These are phyloP conservation scores for Exophiala sp. DNA, from an alignment of 2,329 filamentous ascomycete genomes.

Conservation along the genomic window DNA sequence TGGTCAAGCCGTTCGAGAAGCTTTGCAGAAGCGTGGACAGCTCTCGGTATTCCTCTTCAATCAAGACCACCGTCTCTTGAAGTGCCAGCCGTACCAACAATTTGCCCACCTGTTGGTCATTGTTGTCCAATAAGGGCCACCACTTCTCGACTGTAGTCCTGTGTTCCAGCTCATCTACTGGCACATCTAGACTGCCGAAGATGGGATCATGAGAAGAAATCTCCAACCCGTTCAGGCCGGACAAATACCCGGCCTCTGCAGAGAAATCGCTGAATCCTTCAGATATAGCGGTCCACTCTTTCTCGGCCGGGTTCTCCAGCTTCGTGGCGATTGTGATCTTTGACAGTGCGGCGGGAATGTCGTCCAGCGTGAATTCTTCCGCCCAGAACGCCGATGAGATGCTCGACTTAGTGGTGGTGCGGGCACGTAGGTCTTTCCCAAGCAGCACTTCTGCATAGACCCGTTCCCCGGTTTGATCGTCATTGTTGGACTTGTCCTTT, in stretches of 20 bases:
- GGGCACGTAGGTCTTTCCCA: constrained; percentile 45
- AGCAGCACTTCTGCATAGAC: constrained; percentile 47
- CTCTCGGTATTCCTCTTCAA: constrained; percentile 75
- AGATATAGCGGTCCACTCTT: constrained; percentile 46
- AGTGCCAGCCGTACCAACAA: constrained; percentile 77
- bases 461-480: constrained; percentile 33
- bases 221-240: constrained; percentile 42
- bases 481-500: constrained; percentile 25
- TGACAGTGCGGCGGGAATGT: constrained; percentile 45
- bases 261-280: constrained; percentile 41
- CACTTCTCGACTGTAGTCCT: constrained; percentile 79
- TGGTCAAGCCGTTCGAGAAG: constrained; percentile 75
- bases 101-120: constrained; percentile 69
- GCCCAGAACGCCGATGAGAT: constrained; percentile 46
- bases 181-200: constrained; percentile 64
- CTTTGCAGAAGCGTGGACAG: constrained; percentile 78
- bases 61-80: constrained; percentile 83
- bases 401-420: constrained; percentile 44
- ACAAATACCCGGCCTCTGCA: constrained; percentile 37
- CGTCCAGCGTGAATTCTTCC: constrained; percentile 44
- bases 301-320: constrained; percentile 43
- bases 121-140: constrained; percentile 74
- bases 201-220: constrained; percentile 44
- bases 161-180: constrained; percentile 69
- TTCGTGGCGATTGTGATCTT: constrained; percentile 44